Evolutionary conservation across 2,329 filamentous ascomycete genomes (phyloP), one percentile per base, ranked within the genome.

Genomic region (Venturia asperata): DNA sequence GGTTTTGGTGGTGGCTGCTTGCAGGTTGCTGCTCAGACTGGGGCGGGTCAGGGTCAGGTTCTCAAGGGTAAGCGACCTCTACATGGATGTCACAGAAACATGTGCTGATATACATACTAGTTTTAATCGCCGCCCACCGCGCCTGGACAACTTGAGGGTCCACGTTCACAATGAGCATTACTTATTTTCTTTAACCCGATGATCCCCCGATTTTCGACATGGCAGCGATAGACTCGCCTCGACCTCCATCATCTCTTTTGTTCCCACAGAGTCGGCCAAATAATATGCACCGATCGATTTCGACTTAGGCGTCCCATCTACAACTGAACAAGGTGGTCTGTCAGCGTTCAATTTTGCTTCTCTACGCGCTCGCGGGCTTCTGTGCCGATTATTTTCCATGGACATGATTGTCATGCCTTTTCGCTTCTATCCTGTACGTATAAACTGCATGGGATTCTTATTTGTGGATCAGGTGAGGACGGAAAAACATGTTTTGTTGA

Each of bases 11-110:
- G 85, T 58, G 85, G 85, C 45, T 84, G 83, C 10, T 75, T 89
- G 63, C 86, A 88, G 72, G 85, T 83, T 71, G 85, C 86, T 49
- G 85, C 83, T 70, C 82, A 85, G 71, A 84, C 83, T 65, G 76
- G 77, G 66, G 77, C 80, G 69, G 80, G 81, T 58, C 83, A 85
- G 71, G 74, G 75, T 43, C 77, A 80, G 68, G 77, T 82, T 62
- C 73, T 85, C 62, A 77, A 77, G 67, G 77, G 81, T 83, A 58
- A 15, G 30, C 47, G 15, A 13, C 21, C 21, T 52, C 47, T 27
- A 15, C 21, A 27, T 17, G 11, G 47, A 27, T 15, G 21, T 27
- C 21, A 24, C n/a, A 2, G 24, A 52, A 52, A 11, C 10, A 3
- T 13, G 4, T 9, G 24, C 47, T 52, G 21, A 52, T 21, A 27